Conservation (phyloP, 2,329 filamentous ascomycete species). For the Calonectria fujianensis region DNA sequence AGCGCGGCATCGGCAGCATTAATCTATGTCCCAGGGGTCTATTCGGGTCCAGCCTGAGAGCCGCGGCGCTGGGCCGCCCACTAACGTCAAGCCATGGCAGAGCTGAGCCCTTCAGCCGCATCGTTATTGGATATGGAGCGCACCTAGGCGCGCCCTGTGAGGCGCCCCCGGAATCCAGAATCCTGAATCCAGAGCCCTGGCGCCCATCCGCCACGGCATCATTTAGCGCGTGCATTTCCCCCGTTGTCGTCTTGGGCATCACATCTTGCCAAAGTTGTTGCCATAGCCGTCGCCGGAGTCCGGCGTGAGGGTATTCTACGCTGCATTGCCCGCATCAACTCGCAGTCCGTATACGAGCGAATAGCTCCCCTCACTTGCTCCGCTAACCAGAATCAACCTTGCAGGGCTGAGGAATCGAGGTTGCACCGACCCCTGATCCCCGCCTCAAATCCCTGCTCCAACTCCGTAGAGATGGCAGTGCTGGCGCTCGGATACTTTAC, state of each 20-base stretch:
- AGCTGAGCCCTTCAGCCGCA: slow-evolving; percentile 40
- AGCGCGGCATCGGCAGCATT: slow-evolving; percentile 22
- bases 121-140: slow-evolving; percentile 36
- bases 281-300: background rate
- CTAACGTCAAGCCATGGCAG: slow-evolving; percentile 40
- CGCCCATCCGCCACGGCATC: background rate
- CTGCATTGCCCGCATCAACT: slow-evolving; percentile 15
- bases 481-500: slow-evolving; percentile 17
- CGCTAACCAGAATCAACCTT: slow-evolving; percentile 10
- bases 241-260: background rate
- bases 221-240: slow-evolving; percentile 11
- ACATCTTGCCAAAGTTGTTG: background rate
- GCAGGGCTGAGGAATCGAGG: slow-evolving; percentile 38
- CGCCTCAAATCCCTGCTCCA: slow-evolving; percentile 22
- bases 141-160: slow-evolving; percentile 26
- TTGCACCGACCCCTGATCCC: slow-evolving; percentile 27
- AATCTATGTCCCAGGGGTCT: slow-evolving; percentile 21
- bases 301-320: background rate
- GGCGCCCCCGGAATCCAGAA: slow-evolving; percentile 23
- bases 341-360: background rate
- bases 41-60: slow-evolving; percentile 32
- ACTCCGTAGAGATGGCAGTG: slow-evolving; percentile 5
- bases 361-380: slow-evolving; percentile 5
- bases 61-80: slow-evolving; percentile 28
- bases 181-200: background rate